phyloP scores from a whole-genome alignment of 2,329 filamentous ascomycete species.

The Venturia nashicola region DNA sequence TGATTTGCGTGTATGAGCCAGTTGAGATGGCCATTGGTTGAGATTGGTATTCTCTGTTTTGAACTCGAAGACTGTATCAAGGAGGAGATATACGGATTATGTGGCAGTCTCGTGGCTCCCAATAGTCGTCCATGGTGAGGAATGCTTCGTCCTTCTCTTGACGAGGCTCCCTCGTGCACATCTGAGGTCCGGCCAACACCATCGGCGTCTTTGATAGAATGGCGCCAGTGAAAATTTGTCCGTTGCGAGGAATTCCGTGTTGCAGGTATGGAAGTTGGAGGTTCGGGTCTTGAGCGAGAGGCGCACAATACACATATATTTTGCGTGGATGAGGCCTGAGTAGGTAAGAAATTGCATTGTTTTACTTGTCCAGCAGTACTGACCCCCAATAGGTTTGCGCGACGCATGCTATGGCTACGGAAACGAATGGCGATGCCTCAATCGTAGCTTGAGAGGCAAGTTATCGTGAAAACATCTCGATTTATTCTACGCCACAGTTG shows the following conservation, averaged over 20 bases:
- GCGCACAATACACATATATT: conserved; percentile 22
- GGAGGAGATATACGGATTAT: not conserved
- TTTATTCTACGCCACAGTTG: not conserved
- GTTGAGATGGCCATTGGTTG: not conserved
- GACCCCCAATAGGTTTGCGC: not conserved
- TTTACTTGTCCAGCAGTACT: not conserved
- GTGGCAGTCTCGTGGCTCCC: not conserved
- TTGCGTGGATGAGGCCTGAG: conserved; percentile 12
- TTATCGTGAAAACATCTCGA: not conserved
- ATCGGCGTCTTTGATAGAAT: not conserved
- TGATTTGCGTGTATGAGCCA: not conserved
- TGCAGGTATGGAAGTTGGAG: not conserved
- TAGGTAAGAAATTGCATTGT: not conserved
- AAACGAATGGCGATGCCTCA: not conserved
- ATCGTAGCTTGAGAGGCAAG: no score
- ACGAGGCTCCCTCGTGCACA: not conserved
- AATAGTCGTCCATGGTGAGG: not conserved
- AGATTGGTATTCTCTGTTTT: not conserved
- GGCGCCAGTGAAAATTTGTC: not conserved
- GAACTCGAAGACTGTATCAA: not conserved
- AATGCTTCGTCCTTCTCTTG: not conserved
- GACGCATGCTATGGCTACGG: conserved; percentile 12
- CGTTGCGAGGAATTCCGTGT: not conserved
- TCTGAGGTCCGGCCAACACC: not conserved
- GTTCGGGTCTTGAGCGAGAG: conserved; percentile 10